A percentile compares a stretch with the other conserved stretches of the same genome.
Evolutionary conservation across 1,139 yeast species (phyloP).

Genomic region (Suhomyces wounanorum): DNA sequence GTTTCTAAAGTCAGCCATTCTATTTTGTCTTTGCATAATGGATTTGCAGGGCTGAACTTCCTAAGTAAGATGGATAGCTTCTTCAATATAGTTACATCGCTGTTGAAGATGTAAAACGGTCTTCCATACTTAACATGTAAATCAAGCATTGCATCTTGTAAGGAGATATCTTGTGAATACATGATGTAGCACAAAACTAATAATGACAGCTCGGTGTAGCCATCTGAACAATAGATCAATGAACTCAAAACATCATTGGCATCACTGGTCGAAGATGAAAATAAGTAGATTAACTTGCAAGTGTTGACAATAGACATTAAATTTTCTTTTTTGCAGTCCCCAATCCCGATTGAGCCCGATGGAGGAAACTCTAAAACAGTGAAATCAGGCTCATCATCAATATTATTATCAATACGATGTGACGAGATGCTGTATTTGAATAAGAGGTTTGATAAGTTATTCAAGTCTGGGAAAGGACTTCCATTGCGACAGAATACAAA

Average conservation of each 20-base stretch:
- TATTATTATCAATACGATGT: slow-evolving; percentile 22
- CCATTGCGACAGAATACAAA: slow-evolving; percentile 53
- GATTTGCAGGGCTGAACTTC: slow-evolving; percentile 51
- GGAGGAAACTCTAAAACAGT: slow-evolving; percentile 72
- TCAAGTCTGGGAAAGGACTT: slow-evolving; percentile 54
- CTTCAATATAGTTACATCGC: slow-evolving; percentile 67
- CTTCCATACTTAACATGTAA: slow-evolving; percentile 66
- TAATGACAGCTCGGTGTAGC: slow-evolving; percentile 87
- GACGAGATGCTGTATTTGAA: slow-evolving; percentile 34
- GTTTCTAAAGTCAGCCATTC: slow-evolving; percentile 32
- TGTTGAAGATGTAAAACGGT: slow-evolving; percentile 80
- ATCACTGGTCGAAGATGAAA: slow-evolving; percentile 31
- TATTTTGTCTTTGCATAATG: slow-evolving; percentile 17
- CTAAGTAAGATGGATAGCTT: slow-evolving; percentile 64
- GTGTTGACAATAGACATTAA: slow-evolving; percentile 60
- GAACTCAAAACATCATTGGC: slow-evolving; percentile 31
- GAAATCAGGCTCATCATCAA: slow-evolving; percentile 25
- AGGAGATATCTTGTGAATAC: slow-evolving; percentile 55
- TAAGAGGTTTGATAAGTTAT: slow-evolving; percentile 38
- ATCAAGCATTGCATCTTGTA: slow-evolving; percentile 56
- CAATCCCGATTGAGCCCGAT: slow-evolving; percentile 76
- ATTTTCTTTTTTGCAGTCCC: slow-evolving; percentile 61
- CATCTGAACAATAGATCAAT: slow-evolving; percentile 81
- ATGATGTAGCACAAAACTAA: slow-evolving; percentile 70
- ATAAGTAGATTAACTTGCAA: slow-evolving; percentile 58